phyloP scores from a whole-genome alignment of 768 basidiomycete species.

The Macrolepiota fuliginosa region DNA sequence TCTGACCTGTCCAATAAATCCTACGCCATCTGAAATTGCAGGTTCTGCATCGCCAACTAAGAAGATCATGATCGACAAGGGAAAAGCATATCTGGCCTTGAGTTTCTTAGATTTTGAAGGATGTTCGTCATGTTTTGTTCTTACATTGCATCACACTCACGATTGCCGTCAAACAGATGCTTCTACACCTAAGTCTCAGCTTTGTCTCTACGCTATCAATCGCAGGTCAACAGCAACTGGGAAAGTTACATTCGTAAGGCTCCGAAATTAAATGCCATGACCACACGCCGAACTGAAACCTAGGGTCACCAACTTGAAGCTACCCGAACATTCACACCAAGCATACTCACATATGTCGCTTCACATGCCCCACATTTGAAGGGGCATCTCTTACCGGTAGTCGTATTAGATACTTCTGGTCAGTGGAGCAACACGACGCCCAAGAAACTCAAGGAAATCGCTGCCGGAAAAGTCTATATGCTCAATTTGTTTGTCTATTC shows the following conservation, averaged over 20 bases:
- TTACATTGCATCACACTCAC: not conserved
- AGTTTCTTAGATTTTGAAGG: conserved; percentile 60
- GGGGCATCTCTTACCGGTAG: conserved; percentile 16
- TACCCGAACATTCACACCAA: conserved; percentile 39
- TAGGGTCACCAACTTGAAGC: conserved; percentile 32
- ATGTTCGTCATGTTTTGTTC: conserved; percentile 38
- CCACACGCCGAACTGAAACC: not conserved
- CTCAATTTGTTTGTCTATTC: conserved; percentile 48
- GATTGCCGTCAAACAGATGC: conserved; percentile 23
- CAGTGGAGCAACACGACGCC: conserved; percentile 23
- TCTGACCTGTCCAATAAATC: conserved; percentile 13
- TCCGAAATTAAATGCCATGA: not conserved
- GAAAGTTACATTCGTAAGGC: conserved; percentile 4
- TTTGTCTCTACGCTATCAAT: conserved; percentile 18
- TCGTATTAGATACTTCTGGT: conserved; percentile 48
- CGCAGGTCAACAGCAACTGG: not conserved
- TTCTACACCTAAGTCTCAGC: conserved; percentile 36
- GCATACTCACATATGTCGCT: conserved; percentile 43
- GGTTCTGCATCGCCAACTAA: conserved; percentile 17
- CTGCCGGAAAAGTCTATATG: conserved; percentile 47
- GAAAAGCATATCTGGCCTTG: conserved; percentile 45
- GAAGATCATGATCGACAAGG: conserved; percentile 21
- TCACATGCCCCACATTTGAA: conserved; percentile 26
- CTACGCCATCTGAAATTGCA: conserved; percentile 3
- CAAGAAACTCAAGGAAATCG: conserved; percentile 32